These are phyloP conservation scores for Diospyros lotus DNA, from an alignment of 148 eudicot species.

Conservation along the genomic window DNA sequence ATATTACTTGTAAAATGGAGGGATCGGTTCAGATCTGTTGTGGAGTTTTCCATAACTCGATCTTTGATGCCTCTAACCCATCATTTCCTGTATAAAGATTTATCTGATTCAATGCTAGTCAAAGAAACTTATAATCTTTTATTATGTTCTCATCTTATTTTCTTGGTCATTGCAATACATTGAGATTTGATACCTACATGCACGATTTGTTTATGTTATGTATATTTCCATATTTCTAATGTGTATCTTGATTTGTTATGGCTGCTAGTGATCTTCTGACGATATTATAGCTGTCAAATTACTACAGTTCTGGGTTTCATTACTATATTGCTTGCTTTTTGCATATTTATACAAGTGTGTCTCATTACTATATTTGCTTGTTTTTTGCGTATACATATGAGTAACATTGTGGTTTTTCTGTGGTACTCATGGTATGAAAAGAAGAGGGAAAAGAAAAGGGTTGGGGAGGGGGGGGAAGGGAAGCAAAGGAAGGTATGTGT, in stretches of 20 bases:
- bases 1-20: constrained; percentile 6
- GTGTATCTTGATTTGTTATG: not conserved
- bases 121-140: constrained; percentile 7
- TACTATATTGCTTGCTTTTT: too few species aligned
- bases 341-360: too few species aligned
- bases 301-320: too few species aligned
- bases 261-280: too few species aligned
- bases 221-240: not conserved
- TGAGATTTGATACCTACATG: not conserved
- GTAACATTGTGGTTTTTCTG: too few species aligned
- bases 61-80: constrained; percentile 1
- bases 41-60: not conserved
- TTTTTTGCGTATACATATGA: too few species aligned
- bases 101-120: constrained; percentile 13
- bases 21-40: constrained; percentile 13
- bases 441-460: too few species aligned
- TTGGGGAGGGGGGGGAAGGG: too few species aligned
- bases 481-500: too few species aligned
- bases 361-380: too few species aligned
- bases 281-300: too few species aligned
- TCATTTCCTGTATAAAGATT: constrained; percentile 16
- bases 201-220: not conserved
- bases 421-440: too few species aligned
- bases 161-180: not conserved
- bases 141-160: not conserved